Evolutionary conservation across 2,329 filamentous ascomycete genomes (phyloP).

Genomic region (Botrytis galanthina): DNA sequence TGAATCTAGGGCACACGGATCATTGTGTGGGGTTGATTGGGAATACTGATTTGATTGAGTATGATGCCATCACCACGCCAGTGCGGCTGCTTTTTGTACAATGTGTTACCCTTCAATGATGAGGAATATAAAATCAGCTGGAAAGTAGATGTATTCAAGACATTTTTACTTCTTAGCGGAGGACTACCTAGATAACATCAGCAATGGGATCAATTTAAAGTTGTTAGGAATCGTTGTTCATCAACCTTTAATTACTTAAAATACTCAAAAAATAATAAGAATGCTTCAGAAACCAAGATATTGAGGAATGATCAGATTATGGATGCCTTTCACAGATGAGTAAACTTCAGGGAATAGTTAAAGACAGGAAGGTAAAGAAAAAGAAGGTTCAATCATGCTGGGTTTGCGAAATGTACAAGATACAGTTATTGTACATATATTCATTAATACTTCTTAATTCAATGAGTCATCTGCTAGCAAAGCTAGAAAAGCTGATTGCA

Average conservation of each 20-base stretch:
- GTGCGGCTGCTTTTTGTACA: neutral
- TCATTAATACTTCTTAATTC: constrained; percentile 11
- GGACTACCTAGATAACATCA: neutral
- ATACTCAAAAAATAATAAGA: neutral
- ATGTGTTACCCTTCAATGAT: neutral
- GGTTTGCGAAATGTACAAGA: neutral
- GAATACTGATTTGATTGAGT: neutral
- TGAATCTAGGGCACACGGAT: constrained; percentile 1
- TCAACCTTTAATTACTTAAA: neutral
- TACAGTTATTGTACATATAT: neutral
- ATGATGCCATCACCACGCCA: neutral
- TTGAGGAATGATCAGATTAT: neutral
- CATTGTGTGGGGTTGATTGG: neutral
- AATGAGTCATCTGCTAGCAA: constrained; percentile 6
- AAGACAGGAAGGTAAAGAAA: neutral
- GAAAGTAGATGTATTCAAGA: neutral
- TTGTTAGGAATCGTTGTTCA: neutral
- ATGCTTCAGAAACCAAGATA: neutral
- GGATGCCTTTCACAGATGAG: neutral
- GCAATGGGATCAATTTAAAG: neutral
- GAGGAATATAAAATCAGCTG: neutral
- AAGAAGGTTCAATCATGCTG: neutral
- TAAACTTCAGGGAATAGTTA: neutral
- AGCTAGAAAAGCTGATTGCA: neutral
- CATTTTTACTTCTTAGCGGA: neutral